phyloP scores from a whole-genome alignment of 2,329 filamentous ascomycete species.

The Plectosphaerella sp. region DNA sequence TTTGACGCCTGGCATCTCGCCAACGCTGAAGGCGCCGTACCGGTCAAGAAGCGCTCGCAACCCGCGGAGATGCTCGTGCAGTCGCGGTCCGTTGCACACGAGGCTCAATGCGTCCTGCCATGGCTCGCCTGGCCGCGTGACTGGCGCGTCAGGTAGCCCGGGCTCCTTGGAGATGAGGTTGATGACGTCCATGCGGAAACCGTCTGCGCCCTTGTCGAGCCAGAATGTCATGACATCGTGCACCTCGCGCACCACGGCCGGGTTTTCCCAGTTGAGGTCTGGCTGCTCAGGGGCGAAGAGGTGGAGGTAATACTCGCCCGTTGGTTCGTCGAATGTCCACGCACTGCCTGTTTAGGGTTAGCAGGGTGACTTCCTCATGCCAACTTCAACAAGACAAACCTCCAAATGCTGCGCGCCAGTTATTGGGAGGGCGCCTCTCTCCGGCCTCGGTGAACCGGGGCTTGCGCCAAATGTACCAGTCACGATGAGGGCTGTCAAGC shows the following conservation, averaged over 20 bases:
- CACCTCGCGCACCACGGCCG: constrained; percentile 58
- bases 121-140: constrained; percentile 41
- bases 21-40: constrained; percentile 59
- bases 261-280: constrained; percentile 75
- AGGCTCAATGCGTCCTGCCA: constrained; percentile 43
- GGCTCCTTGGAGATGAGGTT: constrained; percentile 61
- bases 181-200: constrained; percentile 67
- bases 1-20: constrained; percentile 57
- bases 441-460: constrained; percentile 46
- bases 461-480: constrained; percentile 57
- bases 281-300: constrained; percentile 68
- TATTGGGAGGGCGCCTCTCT: constrained; percentile 61
- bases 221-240: constrained; percentile 70
- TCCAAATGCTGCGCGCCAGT: constrained; percentile 58
- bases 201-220: constrained; percentile 64
- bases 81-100: constrained; percentile 58
- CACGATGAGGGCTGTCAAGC: constrained; percentile 52
- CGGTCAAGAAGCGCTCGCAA: constrained; percentile 49
- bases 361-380: too few relatives aligned
- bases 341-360: constrained; percentile 31
- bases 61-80: constrained; percentile 59
- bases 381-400: constrained; percentile 16
- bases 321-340: constrained; percentile 60
- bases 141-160: constrained; percentile 47
- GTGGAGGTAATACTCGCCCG: constrained; percentile 66